Evolutionary conservation across 2,329 filamentous ascomycete species (phyloP), one percentile per base, ranked within the genome.

Genomic region (Sclerotiophoma versabilis): DNA sequence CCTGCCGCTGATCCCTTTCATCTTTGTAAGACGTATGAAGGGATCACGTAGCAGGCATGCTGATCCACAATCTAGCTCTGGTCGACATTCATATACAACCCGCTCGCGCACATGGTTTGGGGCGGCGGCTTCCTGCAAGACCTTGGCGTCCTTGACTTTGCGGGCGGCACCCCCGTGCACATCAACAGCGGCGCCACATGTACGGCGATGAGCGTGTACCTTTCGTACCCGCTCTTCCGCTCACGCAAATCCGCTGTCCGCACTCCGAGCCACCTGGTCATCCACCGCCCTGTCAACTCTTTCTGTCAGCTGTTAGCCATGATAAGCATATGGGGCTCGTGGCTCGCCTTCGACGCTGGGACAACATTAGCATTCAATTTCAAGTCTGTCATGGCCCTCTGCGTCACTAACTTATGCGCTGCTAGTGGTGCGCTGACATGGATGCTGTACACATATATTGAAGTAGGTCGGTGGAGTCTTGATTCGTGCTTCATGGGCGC

Each of bases 401-500:
- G 77, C 50, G 79, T 81, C 9, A 82, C 79, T 5, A 81, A 81
- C 55, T 66, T 81, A 5, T 81, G 79, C 54, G 80, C 79, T 34
- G 75, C 79, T 1, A 74, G 76, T 2, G 80, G 79, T 2, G 77
- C 78, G 0, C 51, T 81, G 33, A 81, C 80, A 1, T 81, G 80
- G 80, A 76, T 76, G 27, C 55, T 70, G 17, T 75, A 81, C 33
- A 80, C 78, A 1, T 81, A 76, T 54, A 66, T 71, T 26, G 80
- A 76, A 49, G 72, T 69, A 6, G 76, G 72, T 14, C 71, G 66
- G 54, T 83, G 79, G 78, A 81, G 79, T 15, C 62, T 82, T 8
- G 80, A 82, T 56, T 76, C 76, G 3, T 80, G 76, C 4, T 83
- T 83, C 65, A 79, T 83, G 75, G 81, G 81, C 9, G 80, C 80